phyloP scores from a whole-genome alignment of 139 green algal species.

The Dunaliella primolecta region DNA sequence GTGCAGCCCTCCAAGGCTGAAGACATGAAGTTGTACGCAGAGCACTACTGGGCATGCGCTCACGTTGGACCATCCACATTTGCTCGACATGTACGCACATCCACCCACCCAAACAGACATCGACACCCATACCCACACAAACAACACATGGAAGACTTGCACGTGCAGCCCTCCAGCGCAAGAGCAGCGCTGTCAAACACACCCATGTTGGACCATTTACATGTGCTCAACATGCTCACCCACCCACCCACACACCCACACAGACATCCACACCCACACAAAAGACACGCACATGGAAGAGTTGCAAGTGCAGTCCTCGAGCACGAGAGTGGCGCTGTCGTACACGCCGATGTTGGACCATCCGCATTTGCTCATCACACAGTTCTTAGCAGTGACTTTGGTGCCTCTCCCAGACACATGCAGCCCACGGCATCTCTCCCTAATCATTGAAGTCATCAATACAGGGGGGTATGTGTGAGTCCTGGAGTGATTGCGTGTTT shows the following conservation, averaged over 20 bases:
- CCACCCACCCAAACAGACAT: no score
- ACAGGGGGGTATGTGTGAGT: not conserved
- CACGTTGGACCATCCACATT: no score
- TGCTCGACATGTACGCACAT: no score
- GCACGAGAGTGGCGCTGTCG: not conserved
- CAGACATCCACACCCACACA: not conserved
- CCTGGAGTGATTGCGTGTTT: not conserved
- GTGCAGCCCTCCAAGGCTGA: no score
- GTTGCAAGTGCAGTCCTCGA: not conserved
- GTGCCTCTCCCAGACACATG: not conserved
- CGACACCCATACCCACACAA: conserved; percentile 6
- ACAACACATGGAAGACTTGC: not conserved
- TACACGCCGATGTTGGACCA: not conserved
- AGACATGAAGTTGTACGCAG: no score
- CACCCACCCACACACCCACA: not conserved
- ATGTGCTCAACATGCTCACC: not conserved
- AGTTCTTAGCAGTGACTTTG: not conserved
- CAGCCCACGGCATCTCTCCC: not conserved
- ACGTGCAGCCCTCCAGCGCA: not conserved
- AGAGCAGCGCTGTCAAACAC: not conserved
- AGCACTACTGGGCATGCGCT: no score
- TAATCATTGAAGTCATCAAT: not conserved
- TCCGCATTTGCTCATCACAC: not conserved
- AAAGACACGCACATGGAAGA: not conserved
- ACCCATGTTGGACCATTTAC: not conserved